Evolutionary conservation across 1,284 basidiomycete genomes (phyloP).

Genomic region (Neotropicomus parvogracilis): DNA sequence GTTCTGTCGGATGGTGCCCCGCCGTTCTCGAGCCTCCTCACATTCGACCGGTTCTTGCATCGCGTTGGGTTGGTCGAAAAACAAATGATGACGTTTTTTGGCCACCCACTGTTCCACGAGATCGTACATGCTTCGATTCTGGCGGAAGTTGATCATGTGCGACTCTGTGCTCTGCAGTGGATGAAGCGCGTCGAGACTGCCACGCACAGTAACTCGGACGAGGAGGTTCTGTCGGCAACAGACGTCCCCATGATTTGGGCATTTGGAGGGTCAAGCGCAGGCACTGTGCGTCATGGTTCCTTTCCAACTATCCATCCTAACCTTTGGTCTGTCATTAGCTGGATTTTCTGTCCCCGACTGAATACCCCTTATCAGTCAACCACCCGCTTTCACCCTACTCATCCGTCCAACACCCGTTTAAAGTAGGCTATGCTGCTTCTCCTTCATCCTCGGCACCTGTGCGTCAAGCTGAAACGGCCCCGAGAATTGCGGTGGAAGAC

Average conservation of each 20-base stretch:
- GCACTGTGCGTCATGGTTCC: neutral
- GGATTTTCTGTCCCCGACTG: slow-evolving; percentile 6
- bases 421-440: slow-evolving; percentile 24
- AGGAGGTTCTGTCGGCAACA: neutral
- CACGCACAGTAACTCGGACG: neutral
- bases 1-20: slow-evolving; percentile 39
- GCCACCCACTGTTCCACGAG: slow-evolving; percentile 51
- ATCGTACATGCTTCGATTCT: slow-evolving; percentile 34
- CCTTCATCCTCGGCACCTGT: neutral
- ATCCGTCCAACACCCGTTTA: slow-evolving; percentile 14
- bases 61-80: slow-evolving; percentile 40
- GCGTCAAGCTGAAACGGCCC: neutral
- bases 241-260: slow-evolving; percentile 11
- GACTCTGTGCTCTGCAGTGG: slow-evolving; percentile 18
- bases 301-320: neutral
- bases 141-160: slow-evolving; percentile 26
- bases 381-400: slow-evolving; percentile 25
- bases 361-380: slow-evolving; percentile 24
- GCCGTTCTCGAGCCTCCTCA: slow-evolving; percentile 40
- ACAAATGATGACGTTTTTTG: slow-evolving; percentile 35
- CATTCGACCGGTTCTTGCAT: slow-evolving; percentile 43
- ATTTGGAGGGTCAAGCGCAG: slow-evolving; percentile 5
- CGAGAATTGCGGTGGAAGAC: slow-evolving; percentile 9
- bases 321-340: neutral
- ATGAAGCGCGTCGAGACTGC: neutral